Evolutionary conservation across 495 filamentous ascomycete species (phyloP).

Genomic region (Darksidea phi): DNA sequence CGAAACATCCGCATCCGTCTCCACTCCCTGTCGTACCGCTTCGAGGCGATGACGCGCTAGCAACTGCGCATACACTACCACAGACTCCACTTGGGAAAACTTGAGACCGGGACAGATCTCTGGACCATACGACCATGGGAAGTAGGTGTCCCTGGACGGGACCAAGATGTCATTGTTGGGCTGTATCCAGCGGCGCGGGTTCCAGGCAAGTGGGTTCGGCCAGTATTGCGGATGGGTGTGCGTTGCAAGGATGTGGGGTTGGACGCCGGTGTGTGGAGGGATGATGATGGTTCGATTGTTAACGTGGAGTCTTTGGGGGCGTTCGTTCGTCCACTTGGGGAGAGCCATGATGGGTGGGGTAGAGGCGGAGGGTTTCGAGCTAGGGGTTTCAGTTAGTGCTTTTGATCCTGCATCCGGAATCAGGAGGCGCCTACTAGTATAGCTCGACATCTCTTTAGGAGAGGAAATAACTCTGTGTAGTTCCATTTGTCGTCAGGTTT

Average conservation of each 20-base stretch:
- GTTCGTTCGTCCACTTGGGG: neutral
- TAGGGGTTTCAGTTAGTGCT: too few species aligned
- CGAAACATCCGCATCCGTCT: too few species aligned
- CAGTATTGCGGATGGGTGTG: slow-evolving; percentile 20
- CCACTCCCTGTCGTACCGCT: too few species aligned
- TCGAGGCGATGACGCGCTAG: too few species aligned
- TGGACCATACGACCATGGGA: too few species aligned
- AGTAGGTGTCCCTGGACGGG: too few species aligned
- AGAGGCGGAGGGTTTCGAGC: neutral
- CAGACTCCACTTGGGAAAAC: too few species aligned
- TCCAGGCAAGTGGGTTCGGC: slow-evolving; percentile 5
- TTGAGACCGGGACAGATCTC: too few species aligned
- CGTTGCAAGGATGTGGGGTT: neutral
- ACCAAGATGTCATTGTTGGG: too few species aligned
- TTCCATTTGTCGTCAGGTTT: neutral
- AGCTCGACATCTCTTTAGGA: slow-evolving; percentile 13
- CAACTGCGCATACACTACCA: too few species aligned
- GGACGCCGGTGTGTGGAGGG: neutral
- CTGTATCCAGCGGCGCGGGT: slow-evolving; percentile 21
- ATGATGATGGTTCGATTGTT: neutral
- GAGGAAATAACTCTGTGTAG: slow-evolving; percentile 8
- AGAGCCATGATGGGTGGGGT: slow-evolving; percentile 9
- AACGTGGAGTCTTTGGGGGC: neutral
- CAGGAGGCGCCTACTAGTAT: neutral
- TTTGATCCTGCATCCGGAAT: too few species aligned